Evolutionary conservation across 2,329 filamentous ascomycete species (phyloP), one percentile per base, ranked within the genome.

Genomic region (Penicillium sp.): DNA sequence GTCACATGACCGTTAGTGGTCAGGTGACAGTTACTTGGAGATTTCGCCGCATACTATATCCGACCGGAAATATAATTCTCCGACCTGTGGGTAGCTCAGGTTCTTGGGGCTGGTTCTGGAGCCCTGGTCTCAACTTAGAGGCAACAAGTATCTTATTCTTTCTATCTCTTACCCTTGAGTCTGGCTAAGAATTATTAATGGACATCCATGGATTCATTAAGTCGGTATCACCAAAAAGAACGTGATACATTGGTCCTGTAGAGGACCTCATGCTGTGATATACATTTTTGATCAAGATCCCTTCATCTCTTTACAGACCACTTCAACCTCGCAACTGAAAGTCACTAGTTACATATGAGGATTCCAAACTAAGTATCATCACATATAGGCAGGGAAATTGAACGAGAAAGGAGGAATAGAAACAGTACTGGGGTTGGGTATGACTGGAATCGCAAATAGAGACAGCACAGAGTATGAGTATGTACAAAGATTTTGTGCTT

Each of bases 371-470:
- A 22, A 40, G 4, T 18, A 20, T 40, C 18, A 22, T 29, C n/a
- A 47, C 5, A 20, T 8, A n/a, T 31, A 31, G 5, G 6, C 6
- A 15, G 14, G 14, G 15, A 22, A 29, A 46, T 3, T 22, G 25
- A 47, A 37, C 14, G 23, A 26, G 23, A 45, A 47, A 22, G 25
- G 26, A 47, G 12, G 3, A 15, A 47, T 45, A 18, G 25, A 44
- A 44, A 45, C 29, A 49, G 23, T 49, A 18, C 46, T 27, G 22
- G n/a, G 18, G n/a, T 27, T 49, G 47, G 47, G 47, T 49, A 49
- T 49, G 47, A 40, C 26, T 45, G 37, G 23, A 29, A 45, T 37
- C 47, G 6, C 23, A 49, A 37, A 49, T 23, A 8, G 15, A 25
- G 37, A 40, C n/a, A 18, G 15, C 7, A 22, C 22, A 29, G 26